Evolutionary conservation across 1,284 basidiomycete species (phyloP).

Genomic region (Laetiporus sulphureus): DNA sequence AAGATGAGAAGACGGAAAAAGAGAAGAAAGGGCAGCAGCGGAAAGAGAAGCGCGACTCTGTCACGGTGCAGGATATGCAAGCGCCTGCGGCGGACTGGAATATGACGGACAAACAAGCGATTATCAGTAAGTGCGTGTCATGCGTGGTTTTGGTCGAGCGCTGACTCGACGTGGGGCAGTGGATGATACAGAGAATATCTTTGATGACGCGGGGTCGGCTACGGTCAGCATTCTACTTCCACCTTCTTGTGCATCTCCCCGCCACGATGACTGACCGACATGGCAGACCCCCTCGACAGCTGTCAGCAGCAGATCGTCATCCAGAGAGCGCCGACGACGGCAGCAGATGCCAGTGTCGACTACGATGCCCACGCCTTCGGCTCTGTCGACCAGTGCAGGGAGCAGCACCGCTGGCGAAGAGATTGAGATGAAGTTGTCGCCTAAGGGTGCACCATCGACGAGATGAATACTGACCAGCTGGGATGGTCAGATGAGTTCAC

Average conservation of each 20-base stretch:
- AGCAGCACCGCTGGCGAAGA: background rate
- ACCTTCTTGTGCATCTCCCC: too few species aligned
- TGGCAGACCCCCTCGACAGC: background rate
- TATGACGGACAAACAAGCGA: slow-evolving; percentile 45
- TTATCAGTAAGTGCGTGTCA: slow-evolving; percentile 38
- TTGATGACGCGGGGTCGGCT: background rate
- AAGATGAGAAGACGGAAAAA: slow-evolving; percentile 26
- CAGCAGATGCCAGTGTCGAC: background rate
- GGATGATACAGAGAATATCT: background rate
- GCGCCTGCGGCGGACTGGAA: slow-evolving; percentile 36
- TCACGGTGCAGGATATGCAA: slow-evolving; percentile 10
- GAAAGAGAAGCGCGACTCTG: background rate
- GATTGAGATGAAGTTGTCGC: background rate
- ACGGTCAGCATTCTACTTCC: too few species aligned
- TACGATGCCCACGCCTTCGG: background rate
- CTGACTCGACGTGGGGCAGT: background rate
- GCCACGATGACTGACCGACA: too few species aligned
- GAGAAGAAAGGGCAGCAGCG: slow-evolving; percentile 1
- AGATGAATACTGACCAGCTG: too few species aligned
- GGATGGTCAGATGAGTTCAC: too few species aligned
- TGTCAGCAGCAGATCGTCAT: background rate
- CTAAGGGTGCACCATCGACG: too few species aligned
- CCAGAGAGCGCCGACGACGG: background rate
- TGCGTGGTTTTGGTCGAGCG: background rate
- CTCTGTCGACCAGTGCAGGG: background rate